A percentile compares a stretch with the other conserved stretches of the same genome.
These are phyloP conservation scores for Erigeron philadelphicus DNA, from an alignment of 140 eudicot species.

Conservation along the genomic window DNA sequence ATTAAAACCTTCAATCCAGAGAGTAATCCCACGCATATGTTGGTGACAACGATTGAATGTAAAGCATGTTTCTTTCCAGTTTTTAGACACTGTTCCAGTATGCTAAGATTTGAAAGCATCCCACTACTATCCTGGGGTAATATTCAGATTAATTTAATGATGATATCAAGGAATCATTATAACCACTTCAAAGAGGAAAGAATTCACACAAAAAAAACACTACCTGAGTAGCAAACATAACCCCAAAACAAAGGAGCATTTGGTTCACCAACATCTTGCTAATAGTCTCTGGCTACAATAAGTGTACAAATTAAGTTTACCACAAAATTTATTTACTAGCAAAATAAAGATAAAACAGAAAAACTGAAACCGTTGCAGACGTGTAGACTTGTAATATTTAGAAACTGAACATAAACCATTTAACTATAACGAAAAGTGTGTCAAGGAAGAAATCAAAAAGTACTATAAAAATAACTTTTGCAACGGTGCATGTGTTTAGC, in stretches of 20 bases:
- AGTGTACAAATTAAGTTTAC: slow-evolving; percentile 13
- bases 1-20: slow-evolving; percentile 81
- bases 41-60: slow-evolving; percentile 66
- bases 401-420: slow-evolving; percentile 1
- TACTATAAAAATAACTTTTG: neutral
- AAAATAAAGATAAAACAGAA: slow-evolving; percentile 4
- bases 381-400: neutral
- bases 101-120: slow-evolving; percentile 75
- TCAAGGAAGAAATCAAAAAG: neutral
- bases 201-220: slow-evolving; percentile 23
- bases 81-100: slow-evolving; percentile 74
- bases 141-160: slow-evolving; percentile 27
- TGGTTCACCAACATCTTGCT: slow-evolving; percentile 97
- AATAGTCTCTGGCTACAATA: slow-evolving; percentile 73
- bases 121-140: slow-evolving; percentile 87
- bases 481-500: neutral
- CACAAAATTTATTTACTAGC: slow-evolving; percentile 23
- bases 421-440: neutral
- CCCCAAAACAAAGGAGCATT: slow-evolving; percentile 88
- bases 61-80: slow-evolving; percentile 65
- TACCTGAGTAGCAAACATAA: slow-evolving; percentile 92
- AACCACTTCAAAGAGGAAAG: slow-evolving; percentile 9
- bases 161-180: slow-evolving; percentile 15
- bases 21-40: slow-evolving; percentile 86
- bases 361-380: neutral